Conservation (phyloP, 2,329 filamentous ascomycete genomes). For the Zymoseptoria ardabiliae region DNA sequence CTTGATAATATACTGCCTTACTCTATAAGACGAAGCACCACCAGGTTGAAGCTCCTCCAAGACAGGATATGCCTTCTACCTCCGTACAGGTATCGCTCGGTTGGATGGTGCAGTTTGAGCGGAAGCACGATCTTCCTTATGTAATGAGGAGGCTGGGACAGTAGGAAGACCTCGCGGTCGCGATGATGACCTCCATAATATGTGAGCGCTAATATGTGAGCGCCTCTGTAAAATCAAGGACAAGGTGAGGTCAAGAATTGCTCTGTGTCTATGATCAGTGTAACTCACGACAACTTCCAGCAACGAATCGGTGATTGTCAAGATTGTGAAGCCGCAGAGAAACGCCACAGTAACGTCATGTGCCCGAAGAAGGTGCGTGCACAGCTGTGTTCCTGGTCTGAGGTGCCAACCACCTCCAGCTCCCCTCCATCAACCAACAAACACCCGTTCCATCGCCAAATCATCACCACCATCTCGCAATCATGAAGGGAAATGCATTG, state of each 20-base stretch:
- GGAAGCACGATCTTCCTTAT: too few species aligned
- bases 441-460: slow-evolving; percentile 4
- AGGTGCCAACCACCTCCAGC: too few species aligned
- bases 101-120: too few species aligned
- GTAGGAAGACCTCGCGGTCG: too few species aligned
- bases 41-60: background rate
- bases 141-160: too few species aligned
- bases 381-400: background rate
- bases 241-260: background rate
- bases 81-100: too few species aligned
- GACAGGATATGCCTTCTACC: background rate
- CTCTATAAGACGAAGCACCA: background rate
- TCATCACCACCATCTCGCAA: slow-evolving; percentile 11
- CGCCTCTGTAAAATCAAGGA: background rate
- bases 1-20: too few species aligned
- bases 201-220: too few species aligned
- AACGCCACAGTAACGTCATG: too few species aligned
- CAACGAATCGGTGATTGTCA: background rate
- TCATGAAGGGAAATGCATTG: slow-evolving; percentile 80
- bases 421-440: slow-evolving; percentile 1
- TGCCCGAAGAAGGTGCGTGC: too few species aligned
- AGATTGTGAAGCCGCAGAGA: too few species aligned
- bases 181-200: too few species aligned
- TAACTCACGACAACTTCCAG: background rate
- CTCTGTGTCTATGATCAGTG: background rate